A percentile compares a stretch with the other conserved stretches of the same genome.
Conservation (phyloP, 2,329 filamentous ascomycete species). For the Fusarium sp. region DNA sequence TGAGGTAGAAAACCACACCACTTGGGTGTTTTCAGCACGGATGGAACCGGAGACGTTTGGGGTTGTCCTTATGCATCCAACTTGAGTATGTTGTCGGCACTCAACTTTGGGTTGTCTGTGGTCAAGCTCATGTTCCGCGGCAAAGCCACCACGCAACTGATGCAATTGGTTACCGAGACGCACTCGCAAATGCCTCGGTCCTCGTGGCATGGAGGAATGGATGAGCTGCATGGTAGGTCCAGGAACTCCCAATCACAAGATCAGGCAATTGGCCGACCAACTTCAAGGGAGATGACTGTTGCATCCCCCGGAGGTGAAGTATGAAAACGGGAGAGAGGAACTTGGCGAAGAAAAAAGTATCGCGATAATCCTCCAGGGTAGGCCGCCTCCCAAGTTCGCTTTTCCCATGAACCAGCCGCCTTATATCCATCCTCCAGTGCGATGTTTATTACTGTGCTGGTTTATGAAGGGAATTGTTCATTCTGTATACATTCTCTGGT, state of each 20-base stretch:
- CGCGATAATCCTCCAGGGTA: neutral
- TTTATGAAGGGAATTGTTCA: neutral
- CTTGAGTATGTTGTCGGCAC: neutral
- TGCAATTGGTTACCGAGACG: neutral
- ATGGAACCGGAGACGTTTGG: neutral
- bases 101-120: neutral
- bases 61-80: neutral
- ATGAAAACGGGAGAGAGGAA: neutral
- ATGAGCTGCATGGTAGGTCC: neutral
- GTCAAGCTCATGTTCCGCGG: neutral
- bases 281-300: neutral
- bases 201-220: neutral
- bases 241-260: neutral
- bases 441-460: neutral
- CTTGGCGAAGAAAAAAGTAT: neutral
- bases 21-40: neutral
- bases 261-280: neutral
- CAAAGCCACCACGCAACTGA: neutral
- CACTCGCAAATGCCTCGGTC: neutral
- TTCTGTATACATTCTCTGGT: neutral
- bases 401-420: neutral
- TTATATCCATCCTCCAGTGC: neutral
- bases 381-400: neutral
- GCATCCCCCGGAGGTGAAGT: neutral
- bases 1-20: neutral